These are phyloP conservation scores for Penicillium goetzii DNA, from an alignment of 495 filamentous ascomycete species.

Conservation along the genomic window DNA sequence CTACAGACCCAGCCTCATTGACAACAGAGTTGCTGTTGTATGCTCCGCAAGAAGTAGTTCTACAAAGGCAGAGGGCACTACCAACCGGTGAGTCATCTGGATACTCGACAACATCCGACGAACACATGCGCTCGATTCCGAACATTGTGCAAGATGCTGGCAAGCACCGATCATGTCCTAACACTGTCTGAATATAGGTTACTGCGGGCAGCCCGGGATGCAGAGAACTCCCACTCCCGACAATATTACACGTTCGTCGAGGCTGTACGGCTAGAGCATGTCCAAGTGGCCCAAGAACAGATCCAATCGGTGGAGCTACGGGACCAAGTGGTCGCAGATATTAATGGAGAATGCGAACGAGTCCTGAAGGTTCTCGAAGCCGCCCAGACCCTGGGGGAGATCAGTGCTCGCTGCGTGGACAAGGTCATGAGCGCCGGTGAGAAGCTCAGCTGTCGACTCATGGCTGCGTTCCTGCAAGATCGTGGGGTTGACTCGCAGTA, in stretches of 20 bases:
- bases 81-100: conserved; percentile 76
- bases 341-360: conserved; percentile 71
- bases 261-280: conserved; percentile 75
- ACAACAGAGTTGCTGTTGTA: conserved; percentile 79
- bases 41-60: conserved; percentile 91
- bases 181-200: conserved; percentile 48
- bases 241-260: conserved; percentile 72
- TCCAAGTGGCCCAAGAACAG: conserved; percentile 64
- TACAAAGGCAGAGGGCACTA: conserved; percentile 90
- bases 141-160: not conserved
- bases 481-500: conserved; percentile 79
- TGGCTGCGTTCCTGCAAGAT: conserved; percentile 80
- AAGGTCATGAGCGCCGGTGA: conserved; percentile 91
- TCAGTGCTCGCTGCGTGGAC: conserved; percentile 82
- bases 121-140: not conserved
- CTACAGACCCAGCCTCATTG: conserved; percentile 64
- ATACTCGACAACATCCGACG: not conserved
- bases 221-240: conserved; percentile 61
- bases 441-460: conserved; percentile 86
- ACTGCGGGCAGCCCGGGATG: conserved; percentile 68
- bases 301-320: conserved; percentile 65
- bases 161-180: conserved; percentile 10
- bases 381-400: conserved; percentile 64
- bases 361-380: conserved; percentile 63
- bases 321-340: conserved; percentile 58